phyloP scores from a whole-genome alignment of 1,139 yeast species.

The Oligophagozyma castellii region DNA sequence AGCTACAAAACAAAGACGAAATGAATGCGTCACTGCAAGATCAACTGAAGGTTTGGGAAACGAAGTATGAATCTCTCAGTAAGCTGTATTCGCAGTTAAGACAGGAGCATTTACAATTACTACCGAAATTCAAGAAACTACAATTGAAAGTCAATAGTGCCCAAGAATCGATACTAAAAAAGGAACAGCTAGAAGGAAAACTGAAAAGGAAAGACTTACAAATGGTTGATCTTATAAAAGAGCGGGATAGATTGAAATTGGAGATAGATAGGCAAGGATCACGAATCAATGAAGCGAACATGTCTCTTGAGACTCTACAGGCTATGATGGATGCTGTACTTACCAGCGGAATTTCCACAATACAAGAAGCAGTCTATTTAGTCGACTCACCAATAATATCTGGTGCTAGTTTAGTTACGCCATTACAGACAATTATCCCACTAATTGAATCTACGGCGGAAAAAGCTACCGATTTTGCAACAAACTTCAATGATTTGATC shows the following conservation, averaged over 20 bases:
- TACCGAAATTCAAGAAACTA: constrained; percentile 67
- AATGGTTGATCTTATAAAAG: constrained; percentile 78
- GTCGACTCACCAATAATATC: constrained; percentile 50
- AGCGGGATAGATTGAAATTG: constrained; percentile 77
- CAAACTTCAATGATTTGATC: constrained; percentile 60
- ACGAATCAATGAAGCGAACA: constrained; percentile 17
- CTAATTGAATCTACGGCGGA: constrained; percentile 60
- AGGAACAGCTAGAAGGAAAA: constrained; percentile 74
- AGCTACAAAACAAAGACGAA: constrained; percentile 66
- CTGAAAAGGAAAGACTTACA: constrained; percentile 77
- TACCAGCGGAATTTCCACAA: constrained; percentile 52
- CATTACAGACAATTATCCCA: constrained; percentile 50
- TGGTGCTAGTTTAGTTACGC: constrained; percentile 56
- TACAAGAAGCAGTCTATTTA: constrained; percentile 64
- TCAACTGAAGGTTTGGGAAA: constrained; percentile 68
- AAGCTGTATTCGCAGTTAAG: constrained; percentile 82
- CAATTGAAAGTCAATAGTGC: constrained; percentile 89
- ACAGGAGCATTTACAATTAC: constrained; percentile 75
- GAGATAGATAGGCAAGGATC: constrained; percentile 49
- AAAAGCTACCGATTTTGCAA: constrained; percentile 69
- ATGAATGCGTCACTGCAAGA: constrained; percentile 57
- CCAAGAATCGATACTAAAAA: constrained; percentile 77
- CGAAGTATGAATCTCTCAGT: constrained; percentile 81
- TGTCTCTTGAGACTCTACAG: constrained; percentile 5
- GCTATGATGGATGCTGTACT: constrained; percentile 59